Evolutionary conservation across 306 rosid genomes (phyloP).

Genomic region (Hippophae gyantsensis): DNA sequence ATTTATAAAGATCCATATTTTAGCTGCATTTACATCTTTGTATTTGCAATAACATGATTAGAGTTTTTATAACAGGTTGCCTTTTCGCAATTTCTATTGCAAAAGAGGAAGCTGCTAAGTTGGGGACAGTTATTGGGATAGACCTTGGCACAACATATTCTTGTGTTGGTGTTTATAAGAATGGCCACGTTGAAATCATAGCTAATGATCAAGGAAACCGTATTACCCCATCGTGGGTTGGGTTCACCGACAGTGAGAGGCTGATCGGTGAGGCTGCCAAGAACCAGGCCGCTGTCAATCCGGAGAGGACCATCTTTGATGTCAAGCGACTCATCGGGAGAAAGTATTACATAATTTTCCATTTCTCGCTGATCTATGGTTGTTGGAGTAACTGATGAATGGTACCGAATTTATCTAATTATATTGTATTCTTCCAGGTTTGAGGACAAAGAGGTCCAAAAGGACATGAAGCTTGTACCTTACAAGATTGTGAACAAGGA

Average conservation of each 20-base stretch:
- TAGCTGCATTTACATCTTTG: neutral
- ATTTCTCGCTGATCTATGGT: neutral
- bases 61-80: conserved; percentile 39
- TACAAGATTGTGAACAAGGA: conserved; percentile 93
- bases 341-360: conserved; percentile 36
- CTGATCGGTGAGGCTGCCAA: conserved; percentile 98
- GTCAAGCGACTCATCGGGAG: conserved; percentile 97
- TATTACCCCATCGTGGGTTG: conserved; percentile 98
- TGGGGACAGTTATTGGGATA: conserved; percentile 93
- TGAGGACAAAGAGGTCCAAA: conserved; percentile 85
- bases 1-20: neutral
- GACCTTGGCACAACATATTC: conserved; percentile 97
- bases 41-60: conserved; percentile 22
- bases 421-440: conserved; percentile 40
- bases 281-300: conserved; percentile 94
- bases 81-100: conserved; percentile 71
- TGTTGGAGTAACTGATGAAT: neutral
- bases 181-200: conserved; percentile 95
- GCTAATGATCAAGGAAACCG: conserved; percentile 99
- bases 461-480: conserved; percentile 79
- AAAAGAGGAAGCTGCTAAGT: conserved; percentile 78
- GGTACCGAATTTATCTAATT: conserved; percentile 4
- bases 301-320: conserved; percentile 91
- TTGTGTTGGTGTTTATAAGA: conserved; percentile 95
- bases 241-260: conserved; percentile 76